These are phyloP conservation scores for Singerocomus inundabilis DNA, from an alignment of 1,284 basidiomycete genomes.

Conservation along the genomic window DNA sequence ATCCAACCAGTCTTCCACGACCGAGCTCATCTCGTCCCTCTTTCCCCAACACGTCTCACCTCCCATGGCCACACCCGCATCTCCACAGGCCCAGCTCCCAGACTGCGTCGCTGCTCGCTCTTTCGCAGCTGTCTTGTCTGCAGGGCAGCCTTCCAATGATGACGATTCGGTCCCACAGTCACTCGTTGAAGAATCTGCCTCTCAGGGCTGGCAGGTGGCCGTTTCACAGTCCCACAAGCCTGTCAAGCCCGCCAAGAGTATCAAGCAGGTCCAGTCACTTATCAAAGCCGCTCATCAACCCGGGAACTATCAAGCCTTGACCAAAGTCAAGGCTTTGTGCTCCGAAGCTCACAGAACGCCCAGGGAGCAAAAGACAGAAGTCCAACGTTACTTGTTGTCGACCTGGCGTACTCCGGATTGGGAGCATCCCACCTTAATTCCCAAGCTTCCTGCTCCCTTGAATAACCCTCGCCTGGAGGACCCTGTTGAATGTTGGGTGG, in stretches of 20 bases:
- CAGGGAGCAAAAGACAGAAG: slow-evolving; percentile 36
- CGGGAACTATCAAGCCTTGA: slow-evolving; percentile 38
- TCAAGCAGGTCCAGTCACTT: slow-evolving; percentile 41
- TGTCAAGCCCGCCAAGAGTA: slow-evolving; percentile 32
- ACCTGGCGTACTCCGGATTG: slow-evolving; percentile 38
- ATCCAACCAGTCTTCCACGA: slow-evolving; percentile 14
- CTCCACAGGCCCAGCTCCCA: slow-evolving; percentile 35
- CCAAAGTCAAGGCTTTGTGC: slow-evolving; percentile 38
- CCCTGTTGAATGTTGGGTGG: slow-evolving; percentile 43
- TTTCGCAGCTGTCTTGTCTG: slow-evolving; percentile 34
- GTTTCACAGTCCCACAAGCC: slow-evolving; percentile 14
- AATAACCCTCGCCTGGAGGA: slow-evolving; percentile 46
- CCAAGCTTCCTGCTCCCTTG: slow-evolving; percentile 27
- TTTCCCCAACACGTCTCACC: slow-evolving; percentile 26
- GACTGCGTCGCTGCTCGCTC: slow-evolving; percentile 37
- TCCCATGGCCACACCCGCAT: slow-evolving; percentile 32
- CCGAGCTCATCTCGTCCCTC: slow-evolving; percentile 20
- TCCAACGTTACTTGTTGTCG: slow-evolving; percentile 39
- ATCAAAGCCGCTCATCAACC: slow-evolving; percentile 42
- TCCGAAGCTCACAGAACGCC: slow-evolving; percentile 38
- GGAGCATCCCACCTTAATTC: slow-evolving; percentile 31
- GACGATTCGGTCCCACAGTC: slow-evolving; percentile 27
- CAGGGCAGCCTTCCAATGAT: slow-evolving; percentile 29
- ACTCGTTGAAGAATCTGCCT: slow-evolving; percentile 22
- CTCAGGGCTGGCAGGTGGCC: slow-evolving; percentile 24